Conservation (phyloP, 345 rosid genomes). For the Litchi chinensis region DNA sequence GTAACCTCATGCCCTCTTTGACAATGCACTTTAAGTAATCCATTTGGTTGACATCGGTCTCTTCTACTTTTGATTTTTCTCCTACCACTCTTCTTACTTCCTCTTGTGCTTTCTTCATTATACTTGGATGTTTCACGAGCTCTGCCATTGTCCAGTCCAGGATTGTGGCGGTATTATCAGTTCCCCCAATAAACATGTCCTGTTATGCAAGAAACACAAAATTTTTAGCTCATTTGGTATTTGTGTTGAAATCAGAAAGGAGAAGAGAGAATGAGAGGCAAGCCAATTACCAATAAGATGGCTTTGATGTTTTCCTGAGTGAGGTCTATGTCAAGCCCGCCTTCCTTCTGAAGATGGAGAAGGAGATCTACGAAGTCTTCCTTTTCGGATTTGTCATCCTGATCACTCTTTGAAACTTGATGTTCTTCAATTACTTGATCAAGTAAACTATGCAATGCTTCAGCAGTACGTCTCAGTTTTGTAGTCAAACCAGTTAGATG, state of each 20-base stretch:
- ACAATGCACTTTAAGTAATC: constrained; percentile 14
- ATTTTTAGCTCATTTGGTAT: background rate
- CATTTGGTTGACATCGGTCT: constrained; percentile 12
- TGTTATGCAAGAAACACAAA: background rate
- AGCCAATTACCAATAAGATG: constrained; percentile 9
- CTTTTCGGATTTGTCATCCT: background rate
- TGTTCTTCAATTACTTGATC: constrained; percentile 23
- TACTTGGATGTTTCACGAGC: constrained; percentile 12
- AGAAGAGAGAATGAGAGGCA: background rate
- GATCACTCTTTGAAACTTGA: background rate
- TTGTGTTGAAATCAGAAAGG: background rate
- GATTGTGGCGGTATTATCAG: constrained; percentile 13
- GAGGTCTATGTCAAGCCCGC: background rate
- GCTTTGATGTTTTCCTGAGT: constrained; percentile 20
- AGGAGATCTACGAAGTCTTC: constrained; percentile 22
- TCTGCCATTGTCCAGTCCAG: constrained; percentile 22
- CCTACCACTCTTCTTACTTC: constrained; percentile 18
- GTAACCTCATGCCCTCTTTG: constrained; percentile 21
- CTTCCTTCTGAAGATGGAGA: constrained; percentile 21
- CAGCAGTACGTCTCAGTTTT: background rate
- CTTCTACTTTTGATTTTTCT: background rate
- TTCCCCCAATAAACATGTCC: constrained; percentile 23
- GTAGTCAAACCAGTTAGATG: constrained; percentile 10
- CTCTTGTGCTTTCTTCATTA: constrained; percentile 9
- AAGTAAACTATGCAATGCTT: background rate